These are phyloP conservation scores for Esteya vermicola DNA, from an alignment of 2,329 filamentous ascomycete genomes.

Conservation along the genomic window DNA sequence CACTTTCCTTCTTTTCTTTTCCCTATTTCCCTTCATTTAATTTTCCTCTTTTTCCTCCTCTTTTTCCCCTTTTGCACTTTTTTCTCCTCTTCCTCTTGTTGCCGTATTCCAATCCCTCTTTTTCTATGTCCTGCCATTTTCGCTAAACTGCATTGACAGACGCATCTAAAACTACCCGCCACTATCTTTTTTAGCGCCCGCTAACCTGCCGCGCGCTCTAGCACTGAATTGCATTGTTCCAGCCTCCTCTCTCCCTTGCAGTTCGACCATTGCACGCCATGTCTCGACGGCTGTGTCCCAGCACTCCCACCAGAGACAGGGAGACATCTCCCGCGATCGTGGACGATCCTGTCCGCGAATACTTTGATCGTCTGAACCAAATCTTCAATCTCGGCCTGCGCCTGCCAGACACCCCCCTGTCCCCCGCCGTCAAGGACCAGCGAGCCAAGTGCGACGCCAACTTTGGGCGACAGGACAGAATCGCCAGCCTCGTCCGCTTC, in stretches of 20 bases:
- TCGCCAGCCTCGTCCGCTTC: slow-evolving; percentile 11
- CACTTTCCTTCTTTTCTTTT: neutral
- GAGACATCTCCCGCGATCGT: too few species aligned
- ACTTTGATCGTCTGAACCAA: slow-evolving; percentile 13
- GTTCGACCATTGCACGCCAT: too few species aligned
- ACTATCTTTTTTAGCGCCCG: too few species aligned
- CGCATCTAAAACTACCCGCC: too few species aligned
- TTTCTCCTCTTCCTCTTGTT: neutral
- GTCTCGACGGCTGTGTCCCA: too few species aligned
- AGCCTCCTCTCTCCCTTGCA: too few species aligned
- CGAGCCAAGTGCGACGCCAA: slow-evolving; percentile 6
- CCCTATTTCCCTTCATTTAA: neutral
- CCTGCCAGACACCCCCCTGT: slow-evolving; percentile 10
- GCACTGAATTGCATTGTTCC: too few species aligned
- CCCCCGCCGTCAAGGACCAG: slow-evolving; percentile 10
- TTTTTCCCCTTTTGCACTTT: too few species aligned
- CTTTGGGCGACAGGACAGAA: slow-evolving; percentile 11
- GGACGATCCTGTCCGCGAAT: slow-evolving; percentile 7
- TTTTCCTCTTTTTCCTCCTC: neutral
- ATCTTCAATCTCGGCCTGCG: slow-evolving; percentile 15
- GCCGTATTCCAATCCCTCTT: neutral
- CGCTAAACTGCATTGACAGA: too few species aligned
- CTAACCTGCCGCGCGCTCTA: too few species aligned
- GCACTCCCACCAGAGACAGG: too few species aligned
- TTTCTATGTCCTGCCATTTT: neutral